Base-by-base conservation (phyloP, 1,139 yeast species). In the Fermentozyma sake region DNA sequence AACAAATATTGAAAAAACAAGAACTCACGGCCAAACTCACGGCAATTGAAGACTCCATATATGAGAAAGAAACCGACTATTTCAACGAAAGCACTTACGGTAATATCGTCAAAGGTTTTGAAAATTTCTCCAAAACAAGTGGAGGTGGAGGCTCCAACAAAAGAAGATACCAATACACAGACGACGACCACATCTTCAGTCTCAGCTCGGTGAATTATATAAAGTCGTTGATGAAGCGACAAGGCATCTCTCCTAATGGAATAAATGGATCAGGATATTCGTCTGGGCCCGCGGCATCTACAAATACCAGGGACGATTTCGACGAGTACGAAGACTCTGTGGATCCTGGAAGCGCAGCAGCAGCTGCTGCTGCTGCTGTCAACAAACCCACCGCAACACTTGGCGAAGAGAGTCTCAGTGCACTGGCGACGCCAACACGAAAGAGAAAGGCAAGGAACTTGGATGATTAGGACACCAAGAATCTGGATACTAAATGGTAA, bases 21-120 rank as follows among this genome's bases (percentile, higher is more conserved):
- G 72, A 68, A 25, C 58, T 84, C 16, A 89, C 82, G 38, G 70
- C 73, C 22, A 74, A 74, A 41, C 65, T 85, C 29, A 71, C 70
- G 20, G 56, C 57, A 26, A 49, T 86, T 10, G 96, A 89, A 46
- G 95, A 86, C 37, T 72, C 75, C 32, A 80, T 91, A n/a, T 87
- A 78, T 57, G 81, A 78, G 32, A 76, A 76, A 38, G 97, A 91
- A 52, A 77, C 83, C 5, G 75, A 75, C 16, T 89, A 91, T 50
- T 73, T 91, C 31, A 75, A 79, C 29, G 89, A 82, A 33, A 55
- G 67, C 41, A 58, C 68, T 7, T 74, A 76, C 32, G 96, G 95
- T 0, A 86, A 86, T 50, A 80, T 91, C 18, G 83, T 87, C 18
- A 81, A 81, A 41, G 97, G 97, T 1, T 89, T 87, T 48, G 96